These are phyloP conservation scores for Chlorella sorokiniana DNA, from an alignment of 139 green algal species.

Conservation along the genomic window DNA sequence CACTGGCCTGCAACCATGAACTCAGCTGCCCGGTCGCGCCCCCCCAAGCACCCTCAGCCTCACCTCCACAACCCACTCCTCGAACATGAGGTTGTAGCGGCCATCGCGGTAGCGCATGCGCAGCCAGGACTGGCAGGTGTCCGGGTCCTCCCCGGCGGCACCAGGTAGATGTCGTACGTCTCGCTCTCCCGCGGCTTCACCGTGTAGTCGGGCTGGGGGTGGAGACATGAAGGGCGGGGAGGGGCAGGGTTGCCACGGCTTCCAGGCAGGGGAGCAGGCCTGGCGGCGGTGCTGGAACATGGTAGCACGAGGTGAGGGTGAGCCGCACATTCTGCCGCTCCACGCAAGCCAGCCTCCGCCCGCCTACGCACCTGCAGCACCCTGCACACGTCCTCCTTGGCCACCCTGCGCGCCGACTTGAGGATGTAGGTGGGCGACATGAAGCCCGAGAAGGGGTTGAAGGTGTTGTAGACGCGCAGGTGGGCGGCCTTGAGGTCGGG, in stretches of 20 bases:
- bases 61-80: constrained; percentile 93
- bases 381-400: constrained; percentile 46
- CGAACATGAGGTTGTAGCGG: constrained; percentile 97
- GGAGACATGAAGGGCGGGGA: background rate
- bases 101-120: constrained; percentile 97
- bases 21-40: too few relatives aligned
- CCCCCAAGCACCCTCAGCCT: constrained; percentile 7
- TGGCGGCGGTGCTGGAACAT: background rate
- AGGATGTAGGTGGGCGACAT: constrained; percentile 96
- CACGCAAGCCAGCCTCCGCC: background rate
- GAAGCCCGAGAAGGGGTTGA: constrained; percentile 98
- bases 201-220: constrained; percentile 6
- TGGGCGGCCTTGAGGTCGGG: constrained; percentile 92
- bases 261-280: background rate
- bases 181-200: constrained; percentile 52
- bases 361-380: background rate
- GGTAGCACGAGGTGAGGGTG: too few relatives aligned
- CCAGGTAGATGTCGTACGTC: constrained; percentile 94
- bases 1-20: too few relatives aligned
- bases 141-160: constrained; percentile 80
- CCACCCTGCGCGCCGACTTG: constrained; percentile 72
- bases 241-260: background rate
- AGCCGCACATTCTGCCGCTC: too few relatives aligned
- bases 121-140: constrained; percentile 95
- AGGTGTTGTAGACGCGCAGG: constrained; percentile 92